Evolutionary conservation across 257 asterid species (phyloP), one percentile per base, ranked within the genome.

Genomic region (Ocimum tenuiflorum): DNA sequence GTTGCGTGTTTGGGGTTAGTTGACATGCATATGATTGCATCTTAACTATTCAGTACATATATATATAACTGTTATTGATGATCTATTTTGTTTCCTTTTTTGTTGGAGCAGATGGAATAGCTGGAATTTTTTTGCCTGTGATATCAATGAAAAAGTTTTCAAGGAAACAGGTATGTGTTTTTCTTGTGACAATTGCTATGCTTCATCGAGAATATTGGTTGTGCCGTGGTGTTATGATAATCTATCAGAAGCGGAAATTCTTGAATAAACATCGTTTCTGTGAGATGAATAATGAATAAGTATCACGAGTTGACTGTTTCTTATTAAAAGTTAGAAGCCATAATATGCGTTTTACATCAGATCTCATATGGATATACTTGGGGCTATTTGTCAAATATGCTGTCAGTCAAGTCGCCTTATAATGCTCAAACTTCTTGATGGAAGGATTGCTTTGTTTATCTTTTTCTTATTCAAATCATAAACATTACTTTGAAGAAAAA

Each of bases 111-210:
- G 98, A 68, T 91, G 98, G 98, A 88, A 81, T 67, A 86, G 88
- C 84, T 94, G 99, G 99, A 94, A 90, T 73, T 88, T 78, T 76
- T 94, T 90, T 71, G 96, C 89, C 23, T 94, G 99, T 73, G 70
- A 90, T 69, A 94, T 94, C 79, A 80, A 74, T 69, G 99, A 94
- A 76, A 74, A 70, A n/a, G 84, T 90, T 33, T 86, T 94, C 82
- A 90, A 55, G 78, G 99, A 88, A 83, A 94, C 96, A 73, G 99
- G 99, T 94, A 78, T 62, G 35, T 51, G 64, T 61, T 48, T 38
- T 33, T 33, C 15, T 60, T 67, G 12, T 31, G 68, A 62, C 33
- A 45, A 27, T 41, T 55, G 47, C 33, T 66, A 11, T 70, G 63
- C 70, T 69, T 48, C 20, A 36, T 63, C 17, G 49, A 18, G 36